Evolutionary conservation across 176 grass and related monocot species (phyloP), one percentile per base, ranked within the genome.

Genomic region (Eleusine coracana): DNA sequence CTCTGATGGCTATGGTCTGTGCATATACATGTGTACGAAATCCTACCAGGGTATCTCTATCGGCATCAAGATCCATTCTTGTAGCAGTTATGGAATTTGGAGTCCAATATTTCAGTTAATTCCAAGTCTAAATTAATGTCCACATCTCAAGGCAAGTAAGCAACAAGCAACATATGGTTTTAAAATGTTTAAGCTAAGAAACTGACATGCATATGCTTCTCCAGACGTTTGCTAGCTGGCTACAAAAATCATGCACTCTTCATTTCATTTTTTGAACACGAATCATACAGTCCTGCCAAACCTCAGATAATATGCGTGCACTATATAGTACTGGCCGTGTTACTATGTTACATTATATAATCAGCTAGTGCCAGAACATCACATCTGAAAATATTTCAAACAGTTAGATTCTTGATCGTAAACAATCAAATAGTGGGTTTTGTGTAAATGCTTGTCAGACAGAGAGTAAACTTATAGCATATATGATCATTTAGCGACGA

Each of bases 371-470:
- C 34, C 34, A 41, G 17, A 81, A 69, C 62, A 69, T 81, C 46
- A 10, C 55, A 77, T 71, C 55, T 14, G 73, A 87, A 83, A 54
- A 75, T 83, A 29, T 73, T 70, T 1, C 38, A 25, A 78, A 58
- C 0, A 49, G 67, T 39, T 18, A 78, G 18, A 59, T 73, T 80
- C 34, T 61, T 44, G 23, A 9, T 17, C 61, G 52, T 28, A 67
- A 48, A 46, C 27, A 74, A 27, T n/a, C 46, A 78, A 40, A 36
- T 31, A 41, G 14, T 67, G 11, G 51, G 48, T 39, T 12, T 25
- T 25, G n/a, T 18, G 9, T 12, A 60, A 2, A 60, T 61, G 41
- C 63, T 38, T 36, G 45, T 49, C 68, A 46, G 38, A 48, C 39
- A 3, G 10, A 66, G 74, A 48, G 45, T 48, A 48, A 48, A 48